A percentile compares a stretch with the other conserved stretches of the same genome.
phyloP scores from a whole-genome alignment of 176 grass and related monocot genomes.

The Carex cristatella region DNA sequence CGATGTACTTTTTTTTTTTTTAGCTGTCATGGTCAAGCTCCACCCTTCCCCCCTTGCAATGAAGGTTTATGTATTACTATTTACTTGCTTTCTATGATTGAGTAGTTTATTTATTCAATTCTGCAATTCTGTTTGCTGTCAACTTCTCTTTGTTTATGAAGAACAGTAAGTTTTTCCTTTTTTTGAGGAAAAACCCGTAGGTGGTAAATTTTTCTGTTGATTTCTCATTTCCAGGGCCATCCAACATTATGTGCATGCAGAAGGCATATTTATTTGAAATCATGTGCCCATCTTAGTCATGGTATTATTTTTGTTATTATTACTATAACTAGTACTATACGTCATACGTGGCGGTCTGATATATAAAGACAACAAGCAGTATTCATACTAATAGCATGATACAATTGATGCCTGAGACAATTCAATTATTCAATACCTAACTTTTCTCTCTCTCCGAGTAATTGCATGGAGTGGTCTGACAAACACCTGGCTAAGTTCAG shows the following conservation, averaged over 20 bases:
- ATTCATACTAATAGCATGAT: not conserved
- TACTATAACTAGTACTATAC: not conserved
- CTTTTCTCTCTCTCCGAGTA: not conserved
- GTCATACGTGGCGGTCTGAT: not conserved
- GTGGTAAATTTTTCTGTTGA: not conserved
- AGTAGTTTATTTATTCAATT: not conserved
- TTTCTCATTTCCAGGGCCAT: not conserved
- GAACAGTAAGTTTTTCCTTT: not conserved
- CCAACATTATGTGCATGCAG: not conserved
- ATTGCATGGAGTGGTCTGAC: constrained; percentile 15
- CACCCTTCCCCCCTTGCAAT: too few relatives aligned
- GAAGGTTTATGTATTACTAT: too few relatives aligned
- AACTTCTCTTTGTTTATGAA: not conserved
- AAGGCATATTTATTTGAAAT: constrained; percentile 7
- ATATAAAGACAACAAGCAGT: not conserved
- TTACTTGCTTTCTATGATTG: not conserved
- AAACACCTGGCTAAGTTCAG: constrained; percentile 4
- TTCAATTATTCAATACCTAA: not conserved
- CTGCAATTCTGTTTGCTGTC: constrained; percentile 3
- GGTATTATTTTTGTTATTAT: not conserved
- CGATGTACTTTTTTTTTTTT: not conserved
- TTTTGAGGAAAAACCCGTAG: too few relatives aligned
- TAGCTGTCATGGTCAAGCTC: too few relatives aligned
- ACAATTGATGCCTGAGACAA: not conserved
- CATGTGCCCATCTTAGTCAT: not conserved